Evolutionary conservation across 2,329 filamentous ascomycete genomes (phyloP).

Genomic region (Pseudogymnoascus destructans): DNA sequence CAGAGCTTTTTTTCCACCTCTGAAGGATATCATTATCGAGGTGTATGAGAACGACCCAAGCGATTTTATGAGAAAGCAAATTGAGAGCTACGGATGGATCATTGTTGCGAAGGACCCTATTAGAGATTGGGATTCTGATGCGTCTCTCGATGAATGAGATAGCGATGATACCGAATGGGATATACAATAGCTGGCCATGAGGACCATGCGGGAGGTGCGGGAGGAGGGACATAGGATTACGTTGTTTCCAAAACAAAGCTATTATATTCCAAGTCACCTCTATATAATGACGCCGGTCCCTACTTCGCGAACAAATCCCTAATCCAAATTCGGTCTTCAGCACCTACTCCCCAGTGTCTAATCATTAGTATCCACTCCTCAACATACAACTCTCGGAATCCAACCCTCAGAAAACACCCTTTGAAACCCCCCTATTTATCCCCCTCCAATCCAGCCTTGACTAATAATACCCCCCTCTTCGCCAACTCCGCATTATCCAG

Average conservation of each 20-base stretch:
- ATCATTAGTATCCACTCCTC: background rate
- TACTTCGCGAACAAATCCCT: background rate
- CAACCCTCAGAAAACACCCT: background rate
- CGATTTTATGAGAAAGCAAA: slow-evolving; percentile 16
- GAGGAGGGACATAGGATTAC: slow-evolving; percentile 26
- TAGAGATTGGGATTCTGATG: too few species aligned
- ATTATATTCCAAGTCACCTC: background rate
- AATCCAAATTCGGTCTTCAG: background rate
- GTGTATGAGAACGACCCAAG: slow-evolving; percentile 15
- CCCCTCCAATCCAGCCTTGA: background rate
- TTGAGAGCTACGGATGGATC: slow-evolving; percentile 19
- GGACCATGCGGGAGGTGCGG: background rate
- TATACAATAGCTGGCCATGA: slow-evolving; percentile 9
- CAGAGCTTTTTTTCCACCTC: slow-evolving; percentile 19
- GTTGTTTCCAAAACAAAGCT: slow-evolving; percentile 22
- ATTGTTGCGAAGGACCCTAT: background rate
- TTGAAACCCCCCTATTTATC: background rate
- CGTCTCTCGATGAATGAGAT: too few species aligned
- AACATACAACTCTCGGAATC: background rate
- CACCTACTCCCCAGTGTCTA: background rate
- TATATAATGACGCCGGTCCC: background rate
- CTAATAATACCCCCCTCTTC: background rate
- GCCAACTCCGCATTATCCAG: background rate
- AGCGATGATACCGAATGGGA: too few species aligned
- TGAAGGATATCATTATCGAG: slow-evolving; percentile 19